phyloP scores from a whole-genome alignment of 1,284 basidiomycete species.

The Spongispora temasekensis region DNA sequence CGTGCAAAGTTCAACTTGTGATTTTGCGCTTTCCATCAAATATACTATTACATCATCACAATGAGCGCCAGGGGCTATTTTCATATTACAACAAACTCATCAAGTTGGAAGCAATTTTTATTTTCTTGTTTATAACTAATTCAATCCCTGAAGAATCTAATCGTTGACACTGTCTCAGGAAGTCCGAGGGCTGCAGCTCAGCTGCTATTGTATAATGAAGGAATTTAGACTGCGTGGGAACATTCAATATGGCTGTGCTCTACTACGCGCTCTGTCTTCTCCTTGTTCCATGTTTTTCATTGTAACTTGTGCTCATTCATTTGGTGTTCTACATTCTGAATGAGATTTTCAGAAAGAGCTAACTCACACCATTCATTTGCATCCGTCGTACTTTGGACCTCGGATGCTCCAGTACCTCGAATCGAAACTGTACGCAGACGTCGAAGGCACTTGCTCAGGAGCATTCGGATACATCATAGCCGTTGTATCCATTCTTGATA shows the following conservation, averaged over 20 bases:
- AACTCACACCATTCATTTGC: conserved; percentile 92
- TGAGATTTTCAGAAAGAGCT: conserved; percentile 77
- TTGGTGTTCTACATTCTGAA: not conserved
- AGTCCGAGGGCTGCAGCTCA: too few species aligned
- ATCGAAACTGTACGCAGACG: conserved; percentile 92
- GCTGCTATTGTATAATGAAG: too few species aligned
- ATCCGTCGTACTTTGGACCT: conserved; percentile 98
- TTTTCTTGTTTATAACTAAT: too few species aligned
- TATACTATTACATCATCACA: too few species aligned
- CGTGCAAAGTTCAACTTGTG: not conserved
- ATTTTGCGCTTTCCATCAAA: not conserved
- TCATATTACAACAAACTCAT: too few species aligned
- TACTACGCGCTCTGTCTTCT: not conserved
- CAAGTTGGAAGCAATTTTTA: too few species aligned
- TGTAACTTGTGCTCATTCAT: conserved; percentile 42
- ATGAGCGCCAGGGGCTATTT: too few species aligned
- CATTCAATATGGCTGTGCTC: not conserved
- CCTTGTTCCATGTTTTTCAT: conserved; percentile 74
- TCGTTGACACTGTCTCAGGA: too few species aligned
- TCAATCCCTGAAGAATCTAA: too few species aligned
- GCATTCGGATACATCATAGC: conserved; percentile 98
- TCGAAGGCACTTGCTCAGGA: conserved; percentile 96
- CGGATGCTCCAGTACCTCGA: conserved; percentile 92
- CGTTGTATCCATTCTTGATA: conserved; percentile 87
- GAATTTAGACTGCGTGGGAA: too few species aligned